Conservation (phyloP, 805 yeast species). For the Naumovozyma baii region DNA sequence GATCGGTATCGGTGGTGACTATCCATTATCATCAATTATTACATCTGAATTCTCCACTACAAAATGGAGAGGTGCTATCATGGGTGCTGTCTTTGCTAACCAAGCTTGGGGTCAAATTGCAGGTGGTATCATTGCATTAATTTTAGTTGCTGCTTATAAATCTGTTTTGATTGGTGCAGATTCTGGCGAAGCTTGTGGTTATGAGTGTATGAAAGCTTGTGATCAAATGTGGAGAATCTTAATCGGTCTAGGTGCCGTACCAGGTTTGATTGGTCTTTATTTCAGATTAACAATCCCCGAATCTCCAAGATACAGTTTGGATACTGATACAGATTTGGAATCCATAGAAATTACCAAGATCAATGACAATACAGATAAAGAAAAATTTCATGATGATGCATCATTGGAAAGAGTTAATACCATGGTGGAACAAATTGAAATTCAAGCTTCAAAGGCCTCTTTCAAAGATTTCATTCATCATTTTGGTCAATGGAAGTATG, state of each 20-base stretch:
- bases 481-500: constrained; percentile 79
- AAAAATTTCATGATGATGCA: not conserved
- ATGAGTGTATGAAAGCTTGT: constrained; percentile 61
- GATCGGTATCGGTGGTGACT: constrained; percentile 96
- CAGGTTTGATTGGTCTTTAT: constrained; percentile 76
- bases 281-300: constrained; percentile 91
- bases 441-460: constrained; percentile 70
- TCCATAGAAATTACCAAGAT: not conserved
- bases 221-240: constrained; percentile 94
- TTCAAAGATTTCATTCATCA: constrained; percentile 61
- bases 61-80: constrained; percentile 96
- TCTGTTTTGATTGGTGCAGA: constrained; percentile 44
- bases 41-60: constrained; percentile 90
- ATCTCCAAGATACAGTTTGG: constrained; percentile 85
- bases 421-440: constrained; percentile 5
- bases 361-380: constrained; percentile 9
- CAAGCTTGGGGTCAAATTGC: constrained; percentile 94
- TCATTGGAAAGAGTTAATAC: not conserved
- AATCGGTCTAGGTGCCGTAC: constrained; percentile 83
- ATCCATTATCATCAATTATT: constrained; percentile 87
- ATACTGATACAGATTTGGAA: constrained; percentile 40
- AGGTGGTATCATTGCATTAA: constrained; percentile 76
- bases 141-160: constrained; percentile 72
- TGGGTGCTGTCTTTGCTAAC: constrained; percentile 93
- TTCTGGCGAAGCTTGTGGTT: constrained; percentile 51